Conservation (phyloP, 1,284 basidiomycete species). For the Tremellales sp. region DNA sequence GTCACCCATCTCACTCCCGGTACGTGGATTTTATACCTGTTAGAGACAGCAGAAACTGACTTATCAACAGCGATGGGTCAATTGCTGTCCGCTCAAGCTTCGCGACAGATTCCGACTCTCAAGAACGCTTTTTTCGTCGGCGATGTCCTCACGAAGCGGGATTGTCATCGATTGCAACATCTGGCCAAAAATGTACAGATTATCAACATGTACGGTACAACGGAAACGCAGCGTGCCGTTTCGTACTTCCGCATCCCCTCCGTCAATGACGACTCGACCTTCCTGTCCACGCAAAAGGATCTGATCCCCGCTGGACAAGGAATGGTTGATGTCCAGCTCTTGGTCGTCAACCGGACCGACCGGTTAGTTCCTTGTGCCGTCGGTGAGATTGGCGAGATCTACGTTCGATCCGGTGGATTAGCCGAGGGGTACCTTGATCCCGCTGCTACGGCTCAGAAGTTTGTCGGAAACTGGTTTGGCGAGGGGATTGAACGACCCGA, state of each 20-base stretch:
- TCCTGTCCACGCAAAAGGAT: constrained; percentile 92
- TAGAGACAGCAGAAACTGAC: neutral
- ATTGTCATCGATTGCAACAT: constrained; percentile 90
- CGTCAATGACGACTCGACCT: constrained; percentile 77
- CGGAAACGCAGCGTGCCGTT: constrained; percentile 97
- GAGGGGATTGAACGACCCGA: constrained; percentile 59
- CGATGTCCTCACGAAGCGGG: constrained; percentile 97
- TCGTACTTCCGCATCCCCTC: constrained; percentile 94
- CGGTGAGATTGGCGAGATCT: constrained; percentile 98
- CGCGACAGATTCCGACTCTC: constrained; percentile 79
- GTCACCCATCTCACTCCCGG: constrained; percentile 90
- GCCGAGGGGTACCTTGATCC: constrained; percentile 92
- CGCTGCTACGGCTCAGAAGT: constrained; percentile 82
- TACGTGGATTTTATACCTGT: constrained; percentile 15
- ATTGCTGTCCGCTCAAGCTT: constrained; percentile 92
- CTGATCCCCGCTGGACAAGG: constrained; percentile 97
- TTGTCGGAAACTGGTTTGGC: constrained; percentile 88
- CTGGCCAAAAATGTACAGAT: constrained; percentile 90
- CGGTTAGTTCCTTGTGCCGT: constrained; percentile 83
- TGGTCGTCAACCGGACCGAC: constrained; percentile 94
- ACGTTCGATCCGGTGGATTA: constrained; percentile 92
- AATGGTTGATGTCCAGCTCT: constrained; percentile 96
- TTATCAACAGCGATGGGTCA: constrained; percentile 84
- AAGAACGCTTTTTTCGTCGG: constrained; percentile 96
- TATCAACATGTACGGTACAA: constrained; percentile 99